phyloP scores from a whole-genome alignment of 345 rosid species.

The Hypericum androsaemum region DNA sequence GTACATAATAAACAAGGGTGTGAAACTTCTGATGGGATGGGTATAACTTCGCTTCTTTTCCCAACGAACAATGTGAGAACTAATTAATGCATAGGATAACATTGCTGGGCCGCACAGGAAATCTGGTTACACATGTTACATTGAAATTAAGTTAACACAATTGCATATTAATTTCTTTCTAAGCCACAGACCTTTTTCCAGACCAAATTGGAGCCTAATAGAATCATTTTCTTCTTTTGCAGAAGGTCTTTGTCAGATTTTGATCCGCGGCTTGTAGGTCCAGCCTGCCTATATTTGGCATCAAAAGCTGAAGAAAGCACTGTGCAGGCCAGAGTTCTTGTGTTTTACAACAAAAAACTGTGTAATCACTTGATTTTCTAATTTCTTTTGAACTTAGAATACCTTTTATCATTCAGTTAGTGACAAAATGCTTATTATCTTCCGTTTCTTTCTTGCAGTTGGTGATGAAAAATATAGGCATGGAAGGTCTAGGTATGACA shows the following conservation, averaged over 20 bases:
- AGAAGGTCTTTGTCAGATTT: conserved; percentile 87
- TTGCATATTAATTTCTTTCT: too few relatives aligned
- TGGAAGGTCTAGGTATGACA: conserved; percentile 34
- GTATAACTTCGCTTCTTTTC: too few relatives aligned
- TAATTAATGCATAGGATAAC: too few relatives aligned
- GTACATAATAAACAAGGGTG: too few relatives aligned
- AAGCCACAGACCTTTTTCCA: too few relatives aligned
- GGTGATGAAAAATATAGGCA: conserved; percentile 54
- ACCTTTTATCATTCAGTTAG: conserved; percentile 4
- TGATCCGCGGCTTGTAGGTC: conserved; percentile 92
- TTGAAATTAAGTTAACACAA: too few relatives aligned
- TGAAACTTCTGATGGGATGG: too few relatives aligned
- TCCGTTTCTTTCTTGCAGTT: conserved; percentile 35
- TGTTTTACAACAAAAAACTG: conserved; percentile 55
- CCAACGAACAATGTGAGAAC: too few relatives aligned
- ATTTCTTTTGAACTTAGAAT: conserved; percentile 1
- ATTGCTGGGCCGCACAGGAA: too few relatives aligned
- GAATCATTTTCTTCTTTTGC: conserved; percentile 14
- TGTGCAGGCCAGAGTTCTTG: conserved; percentile 71
- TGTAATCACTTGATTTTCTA: conserved; percentile 34
- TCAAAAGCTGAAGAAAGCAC: conserved; percentile 98
- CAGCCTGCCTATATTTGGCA: conserved; percentile 92
- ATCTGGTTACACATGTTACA: too few relatives aligned
- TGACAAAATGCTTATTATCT: conserved; percentile 14
- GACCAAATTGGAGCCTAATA: neutral